These are phyloP conservation scores for Pecoramyces ruminantium DNA, from an alignment of 192 early-diverging fungal genomes.

Conservation along the genomic window DNA sequence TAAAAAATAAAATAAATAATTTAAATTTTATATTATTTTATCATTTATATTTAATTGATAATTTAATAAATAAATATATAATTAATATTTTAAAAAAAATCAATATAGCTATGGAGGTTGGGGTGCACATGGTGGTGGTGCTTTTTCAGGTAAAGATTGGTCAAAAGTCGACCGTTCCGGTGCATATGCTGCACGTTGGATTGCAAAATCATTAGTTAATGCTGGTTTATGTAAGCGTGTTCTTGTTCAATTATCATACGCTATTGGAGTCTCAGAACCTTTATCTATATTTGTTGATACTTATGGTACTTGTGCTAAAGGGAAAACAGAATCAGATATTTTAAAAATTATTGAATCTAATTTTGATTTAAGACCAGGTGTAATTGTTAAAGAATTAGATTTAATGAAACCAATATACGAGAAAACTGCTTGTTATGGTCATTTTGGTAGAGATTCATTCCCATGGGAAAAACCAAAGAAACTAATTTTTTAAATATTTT, in stretches of 20 bases:
- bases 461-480: background rate
- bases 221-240: constrained; percentile 82
- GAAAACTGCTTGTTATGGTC: constrained; percentile 40
- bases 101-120: constrained; percentile 68
- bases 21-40: too few relatives aligned
- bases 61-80: too few relatives aligned
- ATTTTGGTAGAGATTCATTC: background rate
- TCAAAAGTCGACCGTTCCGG: constrained; percentile 98
- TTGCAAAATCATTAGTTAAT: constrained; percentile 90
- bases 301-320: constrained; percentile 80
- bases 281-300: constrained; percentile 92
- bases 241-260: constrained; percentile 94
- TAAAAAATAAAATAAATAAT: too few relatives aligned
- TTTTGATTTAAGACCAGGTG: constrained; percentile 97
- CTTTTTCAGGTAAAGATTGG: constrained; percentile 99
- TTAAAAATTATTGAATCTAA: constrained; percentile 89
- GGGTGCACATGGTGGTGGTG: constrained; percentile 93
- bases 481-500: background rate
- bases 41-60: too few relatives aligned
- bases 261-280: constrained; percentile 94
- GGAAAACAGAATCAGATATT: constrained; percentile 58
- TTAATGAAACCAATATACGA: constrained; percentile 96
- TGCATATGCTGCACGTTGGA: constrained; percentile 93
- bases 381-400: constrained; percentile 94
- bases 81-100: constrained; percentile 23